phyloP scores from a whole-genome alignment of 177 flowering plant species.

The Vitis hybrid region DNA sequence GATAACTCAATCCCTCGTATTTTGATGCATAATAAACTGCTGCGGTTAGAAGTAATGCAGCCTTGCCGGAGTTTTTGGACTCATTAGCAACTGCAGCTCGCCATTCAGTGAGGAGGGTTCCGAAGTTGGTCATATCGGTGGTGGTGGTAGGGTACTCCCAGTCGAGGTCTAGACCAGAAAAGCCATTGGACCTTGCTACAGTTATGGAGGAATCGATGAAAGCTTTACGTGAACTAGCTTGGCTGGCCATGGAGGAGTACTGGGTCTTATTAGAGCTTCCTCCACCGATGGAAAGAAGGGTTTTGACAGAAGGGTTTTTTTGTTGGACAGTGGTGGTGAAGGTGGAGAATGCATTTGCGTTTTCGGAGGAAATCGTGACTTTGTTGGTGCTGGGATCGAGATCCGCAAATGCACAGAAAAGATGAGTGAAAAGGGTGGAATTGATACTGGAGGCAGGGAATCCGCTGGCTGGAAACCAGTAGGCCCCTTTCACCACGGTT shows the following conservation, averaged over 20 bases:
- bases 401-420: conserved; percentile 38
- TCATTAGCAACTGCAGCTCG: conserved; percentile 31
- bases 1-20: no score
- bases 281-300: conserved; percentile 55
- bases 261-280: conserved; percentile 1
- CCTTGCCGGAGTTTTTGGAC: not conserved
- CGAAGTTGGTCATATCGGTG: conserved; percentile 31
- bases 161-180: conserved; percentile 47
- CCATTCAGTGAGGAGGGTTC: conserved; percentile 38
- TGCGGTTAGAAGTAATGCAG: no score
- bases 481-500: conserved; percentile 27
- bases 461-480: conserved; percentile 32
- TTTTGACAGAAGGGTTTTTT: conserved; percentile 40
- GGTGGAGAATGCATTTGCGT: conserved; percentile 10
- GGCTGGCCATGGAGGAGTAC: conserved; percentile 40
- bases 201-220: conserved; percentile 51
- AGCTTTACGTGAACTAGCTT: not conserved
- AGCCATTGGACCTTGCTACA: conserved; percentile 27
- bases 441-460: conserved; percentile 24
- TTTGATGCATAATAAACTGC: no score
- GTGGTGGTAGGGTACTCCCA: conserved; percentile 40
- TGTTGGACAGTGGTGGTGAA: conserved; percentile 40
- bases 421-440: conserved; percentile 45
- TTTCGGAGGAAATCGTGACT: conserved; percentile 18
- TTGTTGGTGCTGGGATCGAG: conserved; percentile 19